Conservation (phyloP, 1,139 yeast genomes). For the Debaryomycetaceae sp. region DNA sequence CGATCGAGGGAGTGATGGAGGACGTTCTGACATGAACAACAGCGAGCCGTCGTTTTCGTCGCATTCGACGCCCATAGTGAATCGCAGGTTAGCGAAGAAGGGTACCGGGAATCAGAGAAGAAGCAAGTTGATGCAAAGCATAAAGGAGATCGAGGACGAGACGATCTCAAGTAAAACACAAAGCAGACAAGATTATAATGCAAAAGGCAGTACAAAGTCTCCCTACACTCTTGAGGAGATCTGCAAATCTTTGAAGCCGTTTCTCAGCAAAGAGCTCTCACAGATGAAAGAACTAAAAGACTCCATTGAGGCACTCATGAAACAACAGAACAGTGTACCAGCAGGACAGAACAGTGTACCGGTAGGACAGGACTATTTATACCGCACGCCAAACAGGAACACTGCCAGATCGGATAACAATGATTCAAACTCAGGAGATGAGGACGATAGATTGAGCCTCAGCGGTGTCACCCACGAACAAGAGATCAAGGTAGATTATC, state of each 20-base stretch:
- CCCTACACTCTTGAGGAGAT: background rate
- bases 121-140: background rate
- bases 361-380: background rate
- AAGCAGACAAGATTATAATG: background rate
- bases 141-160: background rate
- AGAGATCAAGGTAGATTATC: constrained; percentile 1
- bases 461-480: constrained; percentile 1
- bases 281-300: constrained; percentile 11
- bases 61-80: constrained; percentile 21
- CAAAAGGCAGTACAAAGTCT: background rate
- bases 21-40: constrained; percentile 5
- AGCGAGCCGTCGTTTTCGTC: constrained; percentile 17
- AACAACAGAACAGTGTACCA: constrained; percentile 1
- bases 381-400: constrained; percentile 3
- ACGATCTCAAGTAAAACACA: background rate
- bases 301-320: constrained; percentile 5
- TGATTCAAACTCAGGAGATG: constrained; percentile 2
- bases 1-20: background rate
- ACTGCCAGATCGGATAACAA: no score
- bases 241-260: constrained; percentile 11
- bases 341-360: background rate
- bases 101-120: background rate
- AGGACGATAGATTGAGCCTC: constrained; percentile 5
- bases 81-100: background rate
- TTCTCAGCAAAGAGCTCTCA: constrained; percentile 14